Base-by-base conservation (phyloP, 176 grass and related monocot genomes). In the Saccharum spontaneum region DNA sequence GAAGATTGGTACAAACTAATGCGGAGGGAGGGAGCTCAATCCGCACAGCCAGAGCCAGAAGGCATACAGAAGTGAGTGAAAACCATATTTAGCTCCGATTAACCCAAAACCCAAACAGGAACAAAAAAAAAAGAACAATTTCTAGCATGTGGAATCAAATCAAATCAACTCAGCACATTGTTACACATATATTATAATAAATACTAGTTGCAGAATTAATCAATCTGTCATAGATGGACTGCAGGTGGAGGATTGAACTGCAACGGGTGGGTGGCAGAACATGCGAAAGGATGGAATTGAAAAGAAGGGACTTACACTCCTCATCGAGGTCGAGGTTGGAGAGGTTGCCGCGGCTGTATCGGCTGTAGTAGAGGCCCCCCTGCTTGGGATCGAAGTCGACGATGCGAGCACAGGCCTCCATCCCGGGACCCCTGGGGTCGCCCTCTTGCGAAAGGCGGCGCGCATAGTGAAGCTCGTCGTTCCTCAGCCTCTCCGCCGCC, bases 361-460 rank as follows among this genome's bases (percentile, higher is more conserved):
- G 68, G 68, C 1, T 41, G 68, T 5, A 12, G 67, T 69, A 40
- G 3, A 0, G 3, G 0, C 67, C 67, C 0, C 4, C 23, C 24
- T 63, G 67, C 36, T 41, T 70, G 37, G 62, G 62, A 65, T 65
- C 62, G 62, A 65, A 65, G 62, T 65, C 62, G 26, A 31, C 24
- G 11, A 65, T 15, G 67, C 24, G 24, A 15, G 24, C 65, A 2
- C 0, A 3, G 0, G 46, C 46, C 1, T 49, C 14, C 14, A 4
- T 49, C 14, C 0, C 0, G 15, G 0, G 4, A 0, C 57, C 36
- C 0, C 0, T 2, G 3, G 8, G 7, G 57, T 64, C 5, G 16
- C 76, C 57, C 3, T 43, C 57, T 2, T 24, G 3, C 14, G 2
- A 4, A 17, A 63, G 76, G 37, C 37, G 60, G 23, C 3, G 14